These are phyloP conservation scores for Mycosarcoma mackinlayi DNA, from an alignment of 1,284 basidiomycete genomes.

Conservation along the genomic window DNA sequence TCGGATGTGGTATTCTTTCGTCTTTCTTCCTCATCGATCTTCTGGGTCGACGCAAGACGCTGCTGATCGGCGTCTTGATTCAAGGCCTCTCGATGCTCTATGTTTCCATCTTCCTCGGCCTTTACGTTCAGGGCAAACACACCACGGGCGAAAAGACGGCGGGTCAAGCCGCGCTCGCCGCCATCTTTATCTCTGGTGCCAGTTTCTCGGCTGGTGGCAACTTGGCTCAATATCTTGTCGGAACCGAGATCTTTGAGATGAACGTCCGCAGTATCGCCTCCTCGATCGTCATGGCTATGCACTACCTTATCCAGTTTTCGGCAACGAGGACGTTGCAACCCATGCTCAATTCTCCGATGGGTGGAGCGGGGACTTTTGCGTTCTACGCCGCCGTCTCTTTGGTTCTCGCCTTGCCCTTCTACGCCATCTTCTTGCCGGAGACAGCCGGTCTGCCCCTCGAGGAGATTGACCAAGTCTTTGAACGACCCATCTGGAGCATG, in stretches of 20 bases:
- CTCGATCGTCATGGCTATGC: constrained; percentile 31
- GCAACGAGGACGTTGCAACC: constrained; percentile 24
- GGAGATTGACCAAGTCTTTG: constrained; percentile 31
- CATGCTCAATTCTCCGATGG: constrained; percentile 37
- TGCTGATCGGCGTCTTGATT: constrained; percentile 18
- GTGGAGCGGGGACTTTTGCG: constrained; percentile 27
- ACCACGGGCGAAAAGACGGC: constrained; percentile 23
- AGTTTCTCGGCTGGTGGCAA: constrained; percentile 34
- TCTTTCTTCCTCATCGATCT: constrained; percentile 32
- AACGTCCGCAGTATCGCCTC: constrained; percentile 23
- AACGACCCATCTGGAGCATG: constrained; percentile 23
- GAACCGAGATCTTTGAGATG: constrained; percentile 34
- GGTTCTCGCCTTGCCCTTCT: constrained; percentile 26
- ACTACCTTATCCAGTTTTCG: constrained; percentile 28
- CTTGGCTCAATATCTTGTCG: constrained; percentile 34
- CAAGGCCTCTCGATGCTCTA: constrained; percentile 37
- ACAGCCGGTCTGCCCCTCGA: constrained; percentile 33
- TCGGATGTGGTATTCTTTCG: constrained; percentile 26
- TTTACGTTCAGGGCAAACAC: constrained; percentile 26
- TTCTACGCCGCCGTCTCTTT: constrained; percentile 27
- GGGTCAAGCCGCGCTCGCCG: constrained; percentile 18
- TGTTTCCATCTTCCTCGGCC: constrained; percentile 30
- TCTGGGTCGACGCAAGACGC: constrained; percentile 29
- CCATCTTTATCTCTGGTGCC: constrained; percentile 34
- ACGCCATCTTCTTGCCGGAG: constrained; percentile 37